These are phyloP conservation scores for Pseudogymnoascus sp. DNA, from an alignment of 2,329 filamentous ascomycete species.

Conservation along the genomic window DNA sequence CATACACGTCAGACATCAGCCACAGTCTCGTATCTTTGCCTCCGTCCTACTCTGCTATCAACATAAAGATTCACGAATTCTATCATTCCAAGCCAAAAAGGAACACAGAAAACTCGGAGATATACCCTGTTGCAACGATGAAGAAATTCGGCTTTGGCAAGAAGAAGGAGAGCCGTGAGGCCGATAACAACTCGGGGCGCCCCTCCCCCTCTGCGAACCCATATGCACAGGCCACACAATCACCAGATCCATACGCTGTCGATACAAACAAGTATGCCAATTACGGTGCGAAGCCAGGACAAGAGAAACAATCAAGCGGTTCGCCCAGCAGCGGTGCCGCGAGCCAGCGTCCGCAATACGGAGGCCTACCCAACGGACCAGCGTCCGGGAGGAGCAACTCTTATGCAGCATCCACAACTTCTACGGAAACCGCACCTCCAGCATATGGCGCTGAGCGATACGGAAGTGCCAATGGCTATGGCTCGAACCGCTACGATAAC, in stretches of 20 bases:
- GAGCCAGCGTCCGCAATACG: constrained; percentile 11
- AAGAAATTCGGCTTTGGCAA: constrained; percentile 54
- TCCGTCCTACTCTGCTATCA: neutral
- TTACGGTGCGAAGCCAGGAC: constrained; percentile 37
- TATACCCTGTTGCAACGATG: constrained; percentile 33
- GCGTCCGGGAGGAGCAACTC: constrained; percentile 22
- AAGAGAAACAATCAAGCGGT: constrained; percentile 25
- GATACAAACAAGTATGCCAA: constrained; percentile 48
- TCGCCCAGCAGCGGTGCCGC: neutral
- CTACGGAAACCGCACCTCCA: constrained; percentile 15
- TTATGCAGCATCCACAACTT: constrained; percentile 14
- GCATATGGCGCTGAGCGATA: constrained; percentile 49
- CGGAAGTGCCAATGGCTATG: constrained; percentile 44
- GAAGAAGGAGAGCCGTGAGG: constrained; percentile 39
- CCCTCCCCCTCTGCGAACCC: constrained; percentile 36
- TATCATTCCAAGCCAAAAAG: neutral
- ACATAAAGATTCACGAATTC: neutral
- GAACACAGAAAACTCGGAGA: neutral
- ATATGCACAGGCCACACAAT: constrained; percentile 26
- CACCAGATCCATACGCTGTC: constrained; percentile 52
- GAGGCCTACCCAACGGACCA: constrained; percentile 33
- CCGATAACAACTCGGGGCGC: constrained; percentile 40
- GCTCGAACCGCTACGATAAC: constrained; percentile 44
- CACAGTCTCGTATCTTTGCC: constrained; percentile 1
- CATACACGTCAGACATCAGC: constrained; percentile 8